phyloP scores from a whole-genome alignment of 129 eudicot genomes.

The Tagetes patula region DNA sequence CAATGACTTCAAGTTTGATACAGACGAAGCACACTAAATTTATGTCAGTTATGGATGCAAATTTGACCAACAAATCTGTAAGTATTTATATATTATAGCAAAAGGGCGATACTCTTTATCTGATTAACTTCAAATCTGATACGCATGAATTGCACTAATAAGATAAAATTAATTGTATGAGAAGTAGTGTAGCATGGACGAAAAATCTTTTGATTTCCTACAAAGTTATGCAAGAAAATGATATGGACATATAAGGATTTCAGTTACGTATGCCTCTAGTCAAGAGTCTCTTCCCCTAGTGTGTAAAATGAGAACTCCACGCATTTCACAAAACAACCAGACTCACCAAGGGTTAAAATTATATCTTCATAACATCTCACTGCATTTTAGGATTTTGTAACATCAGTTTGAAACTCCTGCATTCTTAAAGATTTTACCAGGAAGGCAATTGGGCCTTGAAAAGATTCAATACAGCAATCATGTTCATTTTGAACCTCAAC shows the following conservation, averaged over 20 bases:
- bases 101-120: neutral
- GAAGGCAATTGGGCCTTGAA: neutral
- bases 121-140: neutral
- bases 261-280: neutral
- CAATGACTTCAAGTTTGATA: neutral
- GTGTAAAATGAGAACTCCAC: slow-evolving; percentile 4
- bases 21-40: neutral
- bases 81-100: neutral
- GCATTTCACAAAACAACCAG: slow-evolving; percentile 9
- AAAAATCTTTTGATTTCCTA: neutral
- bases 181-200: neutral
- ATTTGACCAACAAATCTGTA: neutral
- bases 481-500: slow-evolving; percentile 20
- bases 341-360: slow-evolving; percentile 21
- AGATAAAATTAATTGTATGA: neutral
- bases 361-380: slow-evolving; percentile 14
- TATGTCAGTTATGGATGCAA: neutral
- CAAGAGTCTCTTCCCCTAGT: neutral
- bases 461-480: slow-evolving; percentile 15
- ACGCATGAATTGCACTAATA: neutral
- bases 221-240: neutral
- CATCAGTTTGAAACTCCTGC: neutral
- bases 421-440: neutral
- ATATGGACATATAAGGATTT: slow-evolving; percentile 1
- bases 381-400: neutral